Evolutionary conservation across 2,329 filamentous ascomycete genomes (phyloP), one percentile per base, ranked within the genome.

Genomic region (Penicillium sp.): DNA sequence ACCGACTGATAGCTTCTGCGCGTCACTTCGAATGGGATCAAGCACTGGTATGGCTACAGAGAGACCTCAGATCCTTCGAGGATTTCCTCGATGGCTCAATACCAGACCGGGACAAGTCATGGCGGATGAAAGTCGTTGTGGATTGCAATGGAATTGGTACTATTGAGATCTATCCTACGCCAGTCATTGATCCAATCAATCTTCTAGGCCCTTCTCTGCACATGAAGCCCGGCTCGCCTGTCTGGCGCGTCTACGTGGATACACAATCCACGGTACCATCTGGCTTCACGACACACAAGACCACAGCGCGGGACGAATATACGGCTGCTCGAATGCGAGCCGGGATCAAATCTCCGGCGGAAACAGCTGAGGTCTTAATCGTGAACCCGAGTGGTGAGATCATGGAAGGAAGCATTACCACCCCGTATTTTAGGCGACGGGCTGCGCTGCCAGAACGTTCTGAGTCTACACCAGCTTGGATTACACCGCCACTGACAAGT

Each of bases 331-430:
- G 89, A 7, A 58, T 68, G 17, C 76, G 86, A 10, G 78, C 76
- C 1, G 69, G 70, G 0, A 79, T 91, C 33, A 47, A 30, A 54
- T 71, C 48, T 2, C 51, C 39, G 50, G 46, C 58, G 41, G 62
- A 68, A 25, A 62, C 68, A 27, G 75, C 77, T 36, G 91, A 97
- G 62, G 86, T 95, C 4, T 71, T 97, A 14, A 66, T 96, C 2
- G 75, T 86, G 48, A 88, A 86, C 55, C 59, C 63, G 4, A 70
- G 78, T 18, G 75, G 75, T 1, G 77, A 83, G 33, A 68, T 96
- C 23, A 94, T 94, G 78, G 91, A 97, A 64, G 88, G 87, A 7
- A 90, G 84, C 45, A 77, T 86, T 11, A 90, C 86, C 1, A 94
- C 84, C 0, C 80, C 86, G 0, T 96, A 91, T 63, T 86, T 96